These are phyloP conservation scores for Myriosclerotinia scirpicola DNA, from an alignment of 2,329 filamentous ascomycete species.

Conservation along the genomic window DNA sequence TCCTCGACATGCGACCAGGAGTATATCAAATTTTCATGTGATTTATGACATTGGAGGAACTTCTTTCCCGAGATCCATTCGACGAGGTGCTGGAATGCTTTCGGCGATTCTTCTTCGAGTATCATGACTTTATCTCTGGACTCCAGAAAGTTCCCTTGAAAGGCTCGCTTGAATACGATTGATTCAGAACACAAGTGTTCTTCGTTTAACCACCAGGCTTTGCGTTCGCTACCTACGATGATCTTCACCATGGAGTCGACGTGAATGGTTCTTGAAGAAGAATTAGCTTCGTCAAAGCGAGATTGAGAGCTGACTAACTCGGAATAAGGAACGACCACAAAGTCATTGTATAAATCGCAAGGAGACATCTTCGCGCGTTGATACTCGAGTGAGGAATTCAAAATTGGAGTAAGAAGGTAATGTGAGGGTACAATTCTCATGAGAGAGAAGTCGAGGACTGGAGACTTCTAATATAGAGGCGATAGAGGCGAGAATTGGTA, in stretches of 20 bases:
- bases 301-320: neutral
- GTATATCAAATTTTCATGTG: neutral
- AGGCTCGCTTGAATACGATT: neutral
- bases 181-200: neutral
- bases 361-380: neutral
- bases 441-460: too few species aligned
- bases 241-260: neutral
- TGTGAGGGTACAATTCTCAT: too few species aligned
- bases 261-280: neutral
- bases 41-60: neutral
- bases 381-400: too few species aligned
- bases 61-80: neutral
- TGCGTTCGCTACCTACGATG: neutral
- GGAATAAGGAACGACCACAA: neutral
- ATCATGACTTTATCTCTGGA: neutral
- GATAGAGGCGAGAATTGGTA: too few species aligned
- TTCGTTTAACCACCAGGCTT: neutral
- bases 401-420: too few species aligned
- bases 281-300: neutral
- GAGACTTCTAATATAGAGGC: too few species aligned
- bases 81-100: neutral
- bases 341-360: neutral
- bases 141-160: neutral
- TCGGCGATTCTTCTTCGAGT: constrained; percentile 4
- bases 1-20: neutral